phyloP scores from a whole-genome alignment of 1,284 basidiomycete genomes.

The Naganishia liquefaciens region DNA sequence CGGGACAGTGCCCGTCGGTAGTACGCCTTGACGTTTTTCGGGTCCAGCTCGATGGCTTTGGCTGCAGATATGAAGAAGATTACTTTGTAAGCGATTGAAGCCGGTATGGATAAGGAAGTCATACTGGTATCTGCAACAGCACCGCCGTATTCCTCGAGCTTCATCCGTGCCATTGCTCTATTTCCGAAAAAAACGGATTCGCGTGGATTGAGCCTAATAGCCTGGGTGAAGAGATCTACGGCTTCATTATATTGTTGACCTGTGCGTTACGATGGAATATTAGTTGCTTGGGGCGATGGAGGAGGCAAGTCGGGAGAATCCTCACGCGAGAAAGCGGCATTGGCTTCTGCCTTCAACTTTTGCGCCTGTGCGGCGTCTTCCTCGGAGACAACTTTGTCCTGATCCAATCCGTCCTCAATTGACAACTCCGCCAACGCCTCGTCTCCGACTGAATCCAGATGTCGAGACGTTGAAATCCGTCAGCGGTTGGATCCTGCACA shows the following conservation, averaged over 20 bases:
- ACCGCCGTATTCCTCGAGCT: constrained; percentile 57
- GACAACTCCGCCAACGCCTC: constrained; percentile 41
- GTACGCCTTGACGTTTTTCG: constrained; percentile 79
- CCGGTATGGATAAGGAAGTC: neutral
- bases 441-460: neutral
- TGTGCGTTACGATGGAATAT: constrained; percentile 36
- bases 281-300: neutral
- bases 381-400: constrained; percentile 58
- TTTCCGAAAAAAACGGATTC: constrained; percentile 55
- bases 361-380: constrained; percentile 68
- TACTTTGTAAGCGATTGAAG: neutral
- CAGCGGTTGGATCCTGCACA: neutral
- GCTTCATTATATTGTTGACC: constrained; percentile 64
- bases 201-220: constrained; percentile 73
- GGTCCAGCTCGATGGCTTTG: constrained; percentile 84
- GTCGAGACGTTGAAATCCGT: constrained; percentile 1
- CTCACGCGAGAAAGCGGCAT: constrained; percentile 78
- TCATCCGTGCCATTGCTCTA: constrained; percentile 56
- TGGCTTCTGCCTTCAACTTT: constrained; percentile 76
- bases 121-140: constrained; percentile 54
- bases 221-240: constrained; percentile 72
- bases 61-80: constrained; percentile 55
- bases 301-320: constrained; percentile 13
- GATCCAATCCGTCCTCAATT: constrained; percentile 49
- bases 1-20: constrained; percentile 85